A percentile compares a stretch with the other conserved stretches of the same genome.
Conservation (phyloP, 495 filamentous ascomycete species). For the Lophiostoma macrostomum region DNA sequence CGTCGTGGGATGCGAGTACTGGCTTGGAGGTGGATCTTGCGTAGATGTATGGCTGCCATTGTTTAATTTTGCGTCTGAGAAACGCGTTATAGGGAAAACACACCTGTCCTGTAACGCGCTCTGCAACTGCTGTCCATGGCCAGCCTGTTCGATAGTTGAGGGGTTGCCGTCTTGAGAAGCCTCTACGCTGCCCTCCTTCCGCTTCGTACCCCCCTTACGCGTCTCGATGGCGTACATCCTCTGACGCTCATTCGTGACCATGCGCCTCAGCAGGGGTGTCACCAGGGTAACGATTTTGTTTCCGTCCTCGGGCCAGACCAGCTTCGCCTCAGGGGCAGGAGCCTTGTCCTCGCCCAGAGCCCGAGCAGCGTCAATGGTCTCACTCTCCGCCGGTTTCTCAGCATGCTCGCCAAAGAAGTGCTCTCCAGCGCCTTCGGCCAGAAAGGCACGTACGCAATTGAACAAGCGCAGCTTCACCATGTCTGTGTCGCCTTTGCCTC, state of each 20-base stretch:
- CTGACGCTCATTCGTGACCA: constrained; percentile 65
- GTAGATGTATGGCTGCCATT: not conserved
- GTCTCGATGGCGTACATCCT: constrained; percentile 60
- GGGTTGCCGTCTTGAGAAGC: not conserved
- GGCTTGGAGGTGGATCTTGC: not conserved
- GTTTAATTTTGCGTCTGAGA: too few relatives aligned
- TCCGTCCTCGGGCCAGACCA: constrained; percentile 54
- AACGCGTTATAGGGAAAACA: too few relatives aligned
- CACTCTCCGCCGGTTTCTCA: constrained; percentile 24
- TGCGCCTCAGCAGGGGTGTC: constrained; percentile 57
- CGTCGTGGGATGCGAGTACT: not conserved
- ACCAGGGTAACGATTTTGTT: constrained; percentile 57
- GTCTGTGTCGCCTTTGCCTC: constrained; percentile 58
- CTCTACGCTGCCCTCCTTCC: constrained; percentile 43
- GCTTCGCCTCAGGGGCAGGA: constrained; percentile 35
- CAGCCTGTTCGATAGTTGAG: not conserved
- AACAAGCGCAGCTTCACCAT: constrained; percentile 61
- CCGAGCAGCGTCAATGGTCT: constrained; percentile 16
- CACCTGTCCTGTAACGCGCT: not conserved
- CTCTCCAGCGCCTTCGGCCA: constrained; percentile 55
- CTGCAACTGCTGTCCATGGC: constrained; percentile 1
- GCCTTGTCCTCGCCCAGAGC: constrained; percentile 18
- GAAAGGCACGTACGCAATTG: constrained; percentile 57
- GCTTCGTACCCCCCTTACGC: constrained; percentile 50
- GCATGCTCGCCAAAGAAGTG: constrained; percentile 53